These are phyloP conservation scores for Diaporthe batatas DNA, from an alignment of 2,329 filamentous ascomycete species.

Conservation along the genomic window DNA sequence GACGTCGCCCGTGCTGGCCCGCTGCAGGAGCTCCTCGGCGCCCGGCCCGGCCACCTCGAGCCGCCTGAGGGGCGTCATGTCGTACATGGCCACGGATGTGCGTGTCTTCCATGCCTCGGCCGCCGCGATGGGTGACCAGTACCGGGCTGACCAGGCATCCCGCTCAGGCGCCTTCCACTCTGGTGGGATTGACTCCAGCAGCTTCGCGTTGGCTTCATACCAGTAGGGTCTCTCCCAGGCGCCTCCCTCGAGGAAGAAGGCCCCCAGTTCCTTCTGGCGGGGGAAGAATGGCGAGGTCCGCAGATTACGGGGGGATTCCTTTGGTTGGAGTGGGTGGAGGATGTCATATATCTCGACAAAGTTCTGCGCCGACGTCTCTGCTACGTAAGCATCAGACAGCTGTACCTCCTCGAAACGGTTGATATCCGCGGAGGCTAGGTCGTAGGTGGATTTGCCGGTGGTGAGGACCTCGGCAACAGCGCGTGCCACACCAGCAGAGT, in stretches of 20 bases:
- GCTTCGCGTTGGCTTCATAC: constrained; percentile 68
- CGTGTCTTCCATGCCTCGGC: constrained; percentile 76
- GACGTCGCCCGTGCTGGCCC: constrained; percentile 65
- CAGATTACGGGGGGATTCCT: constrained; percentile 68
- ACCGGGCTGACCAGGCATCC: constrained; percentile 70
- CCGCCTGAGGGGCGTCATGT: constrained; percentile 71
- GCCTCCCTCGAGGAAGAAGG: constrained; percentile 70
- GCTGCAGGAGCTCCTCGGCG: constrained; percentile 66
- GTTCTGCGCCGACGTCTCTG: constrained; percentile 70
- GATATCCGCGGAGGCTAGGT: constrained; percentile 71
- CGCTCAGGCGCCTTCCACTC: constrained; percentile 68
- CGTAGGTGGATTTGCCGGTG: constrained; percentile 65
- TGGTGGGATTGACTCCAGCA: constrained; percentile 64
- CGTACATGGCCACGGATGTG: constrained; percentile 72
- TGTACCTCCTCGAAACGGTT: constrained; percentile 73
- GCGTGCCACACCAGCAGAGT: constrained; percentile 73
- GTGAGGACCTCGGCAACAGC: constrained; percentile 72
- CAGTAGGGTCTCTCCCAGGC: constrained; percentile 75
- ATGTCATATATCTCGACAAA: constrained; percentile 77
- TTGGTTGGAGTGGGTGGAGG: constrained; percentile 70
- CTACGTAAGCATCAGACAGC: constrained; percentile 66
- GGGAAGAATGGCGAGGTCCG: constrained; percentile 70
- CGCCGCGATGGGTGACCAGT: constrained; percentile 70
- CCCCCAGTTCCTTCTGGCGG: constrained; percentile 67
- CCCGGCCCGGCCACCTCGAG: constrained; percentile 71